Conservation (phyloP, 805 yeast genomes). For the Lachancea meyersii region DNA sequence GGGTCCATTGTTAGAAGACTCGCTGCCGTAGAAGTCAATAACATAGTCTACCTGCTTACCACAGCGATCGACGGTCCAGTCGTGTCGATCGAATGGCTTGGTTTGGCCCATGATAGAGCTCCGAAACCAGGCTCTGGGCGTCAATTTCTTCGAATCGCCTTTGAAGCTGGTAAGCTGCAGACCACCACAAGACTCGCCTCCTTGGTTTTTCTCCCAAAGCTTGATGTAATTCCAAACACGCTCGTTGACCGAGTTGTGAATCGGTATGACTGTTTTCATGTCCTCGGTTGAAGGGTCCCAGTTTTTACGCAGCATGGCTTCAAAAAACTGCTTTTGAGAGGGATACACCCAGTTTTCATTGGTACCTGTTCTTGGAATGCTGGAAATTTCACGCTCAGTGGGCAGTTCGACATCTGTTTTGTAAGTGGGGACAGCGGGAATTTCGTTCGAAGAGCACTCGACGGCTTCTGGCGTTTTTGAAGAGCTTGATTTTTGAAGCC, state of each 20-base stretch:
- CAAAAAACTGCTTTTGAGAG: slow-evolving; percentile 87
- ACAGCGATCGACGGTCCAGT: slow-evolving; percentile 84
- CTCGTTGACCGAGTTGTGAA: slow-evolving; percentile 91
- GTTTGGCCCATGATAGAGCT: slow-evolving; percentile 56
- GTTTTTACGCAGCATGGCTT: slow-evolving; percentile 87
- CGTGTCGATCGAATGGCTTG: slow-evolving; percentile 92
- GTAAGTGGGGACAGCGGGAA: slow-evolving; percentile 34
- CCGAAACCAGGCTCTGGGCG: slow-evolving; percentile 80
- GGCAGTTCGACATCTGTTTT: slow-evolving; percentile 45
- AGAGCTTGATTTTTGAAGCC: slow-evolving; percentile 40
- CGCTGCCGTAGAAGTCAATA: slow-evolving; percentile 71
- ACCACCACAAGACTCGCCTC: slow-evolving; percentile 71
- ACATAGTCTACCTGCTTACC: slow-evolving; percentile 83
- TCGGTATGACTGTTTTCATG: slow-evolving; percentile 88
- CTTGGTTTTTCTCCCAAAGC: slow-evolving; percentile 67
- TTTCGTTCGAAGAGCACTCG: slow-evolving; percentile 42
- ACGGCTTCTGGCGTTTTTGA: slow-evolving; percentile 21
- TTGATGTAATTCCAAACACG: slow-evolving; percentile 81
- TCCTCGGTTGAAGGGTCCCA: slow-evolving; percentile 79
- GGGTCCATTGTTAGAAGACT: slow-evolving; percentile 36
- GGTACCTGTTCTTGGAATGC: slow-evolving; percentile 75
- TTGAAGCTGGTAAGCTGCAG: slow-evolving; percentile 77
- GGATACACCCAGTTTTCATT: slow-evolving; percentile 87
- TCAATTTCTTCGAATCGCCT: slow-evolving; percentile 78
- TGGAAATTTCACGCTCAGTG: slow-evolving; percentile 66